Evolutionary conservation across 2,329 filamentous ascomycete genomes (phyloP), one percentile per base, ranked within the genome.

Genomic region (Colletotrichum musicola): DNA sequence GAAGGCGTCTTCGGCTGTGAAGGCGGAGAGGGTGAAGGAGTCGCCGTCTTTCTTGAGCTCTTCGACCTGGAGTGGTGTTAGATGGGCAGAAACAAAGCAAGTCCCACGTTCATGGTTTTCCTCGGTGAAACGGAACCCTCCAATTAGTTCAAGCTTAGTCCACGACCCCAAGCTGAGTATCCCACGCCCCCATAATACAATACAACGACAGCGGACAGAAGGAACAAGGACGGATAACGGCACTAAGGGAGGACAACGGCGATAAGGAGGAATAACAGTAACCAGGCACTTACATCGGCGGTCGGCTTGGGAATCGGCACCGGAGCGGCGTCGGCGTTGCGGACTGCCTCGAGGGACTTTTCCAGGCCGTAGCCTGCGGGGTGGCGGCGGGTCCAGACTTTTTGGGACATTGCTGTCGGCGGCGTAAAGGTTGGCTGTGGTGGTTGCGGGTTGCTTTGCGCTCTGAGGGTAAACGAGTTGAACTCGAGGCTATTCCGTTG

Each of bases 1-100:
- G 83, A 88, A 91, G 58, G 90, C 91, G 73, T 91, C 89, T 25
- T 85, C 80, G 62, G 85, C 81, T 2, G 89, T 92, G 80, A 93
- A 93, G 71, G 85, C 77, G 12, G 79, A 74, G 25, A 86, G 73
- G 0, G 76, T 80, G 75, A 86, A 82, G 6, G 81, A 82, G 73
- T 85, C 80, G 49, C 80, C 79, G 50, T 77, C 75, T n/a, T 75
- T 74, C 51, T 76, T 77, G 40, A 80, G 72, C 9, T 64, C 69
- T 2, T 77, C 75, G 14, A 72, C 68, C 77, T 79, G 5, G 1
- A 30, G 5, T 30, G 27, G 1, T 30, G 7, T 30, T 6, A 9
- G 27, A 30, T 4, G 27, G 5, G 20, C 20, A 22, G 20, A n/a
- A n/a, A 3, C 20, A 22, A 22, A 22, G 20, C 20, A 22, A 22